A percentile compares a stretch with the other conserved stretches of the same genome.
These are phyloP conservation scores for Kingdonia uniflora DNA, from an alignment of 164 flowering plant species.

Conservation along the genomic window DNA sequence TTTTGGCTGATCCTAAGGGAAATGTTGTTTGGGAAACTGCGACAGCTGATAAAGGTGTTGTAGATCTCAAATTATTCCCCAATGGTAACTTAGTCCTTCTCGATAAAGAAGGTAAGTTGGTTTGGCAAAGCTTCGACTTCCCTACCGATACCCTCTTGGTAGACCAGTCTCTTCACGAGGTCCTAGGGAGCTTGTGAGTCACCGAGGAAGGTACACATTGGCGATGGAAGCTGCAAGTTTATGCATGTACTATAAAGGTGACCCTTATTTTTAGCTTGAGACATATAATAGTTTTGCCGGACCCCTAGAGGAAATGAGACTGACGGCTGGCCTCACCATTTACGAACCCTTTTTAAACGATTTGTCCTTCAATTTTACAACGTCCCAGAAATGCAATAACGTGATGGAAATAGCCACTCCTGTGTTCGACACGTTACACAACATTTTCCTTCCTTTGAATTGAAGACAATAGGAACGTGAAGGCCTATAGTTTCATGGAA, in stretches of 20 bases:
- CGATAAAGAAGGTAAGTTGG: constrained; percentile 13
- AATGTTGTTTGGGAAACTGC: constrained; percentile 20
- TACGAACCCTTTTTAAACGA: too few species aligned
- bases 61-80: constrained; percentile 13
- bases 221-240: too few species aligned
- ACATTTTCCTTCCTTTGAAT: constrained; percentile 30
- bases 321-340: constrained; percentile 12
- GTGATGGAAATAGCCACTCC: constrained; percentile 20
- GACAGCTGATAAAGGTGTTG: constrained; percentile 25
- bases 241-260: too few species aligned
- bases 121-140: constrained; percentile 31
- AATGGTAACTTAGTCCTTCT: constrained; percentile 24
- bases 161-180: constrained; percentile 21
- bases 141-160: constrained; percentile 23
- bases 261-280: too few species aligned
- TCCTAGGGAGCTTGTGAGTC: constrained; percentile 15
- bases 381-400: constrained; percentile 12
- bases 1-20: constrained; percentile 24
- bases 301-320: constrained; percentile 8
- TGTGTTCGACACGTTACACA: constrained; percentile 30
- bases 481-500: too few species aligned
- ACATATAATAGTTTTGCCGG: too few species aligned
- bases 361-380: too few species aligned
- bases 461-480: constrained; percentile 32
- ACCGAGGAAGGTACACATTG: too few species aligned